Evolutionary conservation across 768 basidiomycete species (phyloP), one percentile per base, ranked within the genome.

Genomic region (Crassisporium funariophilum): DNA sequence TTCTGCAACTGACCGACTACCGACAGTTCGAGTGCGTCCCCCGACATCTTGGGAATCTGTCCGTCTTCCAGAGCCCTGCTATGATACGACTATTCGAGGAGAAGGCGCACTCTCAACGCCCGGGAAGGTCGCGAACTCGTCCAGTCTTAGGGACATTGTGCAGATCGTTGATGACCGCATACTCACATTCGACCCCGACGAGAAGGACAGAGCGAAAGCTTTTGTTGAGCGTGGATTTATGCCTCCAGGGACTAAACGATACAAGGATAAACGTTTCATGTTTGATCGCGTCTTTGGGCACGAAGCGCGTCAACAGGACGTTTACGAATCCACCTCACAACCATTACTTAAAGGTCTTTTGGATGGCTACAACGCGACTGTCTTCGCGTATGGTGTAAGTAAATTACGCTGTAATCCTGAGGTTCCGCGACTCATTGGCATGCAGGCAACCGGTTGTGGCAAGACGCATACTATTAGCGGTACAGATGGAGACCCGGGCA

Each of bases 401-500:
- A 45, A 19, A 15, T 6, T 40, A 15, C 21, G 22, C 22, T 41
- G 4, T 4, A 33, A 40, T 8, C 19, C 17, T 23, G n/a, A 35
- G 25, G 12, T 19, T 20, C 21, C 19, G n/a, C n/a, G n/a, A 19
- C 43, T 39, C 24, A 41, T 29, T 37, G 53, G 40, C 44, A 47
- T 34, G 15, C 60, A 98, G 97, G 97, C 97, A 17, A 98, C 97
- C n/a, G 97, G 97, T n/a, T 98, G 97, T 64, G 97, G 97, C 54
- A 99, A 99, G 70, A 99, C 97, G 4, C 95, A 98, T 68, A 99
- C 97, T 15, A 98, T 99, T 66, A 97, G 93, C 58, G 95, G 95
- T 47, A 87, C 89, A 27, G 86, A 88, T 35, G 63, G 66, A 16
- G 88, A 95, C 64, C 92, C 91, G 13, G 97, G 97, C 22, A 84